Conservation (phyloP, 2,329 filamentous ascomycete genomes). For the Stemphylium vesicarium region DNA sequence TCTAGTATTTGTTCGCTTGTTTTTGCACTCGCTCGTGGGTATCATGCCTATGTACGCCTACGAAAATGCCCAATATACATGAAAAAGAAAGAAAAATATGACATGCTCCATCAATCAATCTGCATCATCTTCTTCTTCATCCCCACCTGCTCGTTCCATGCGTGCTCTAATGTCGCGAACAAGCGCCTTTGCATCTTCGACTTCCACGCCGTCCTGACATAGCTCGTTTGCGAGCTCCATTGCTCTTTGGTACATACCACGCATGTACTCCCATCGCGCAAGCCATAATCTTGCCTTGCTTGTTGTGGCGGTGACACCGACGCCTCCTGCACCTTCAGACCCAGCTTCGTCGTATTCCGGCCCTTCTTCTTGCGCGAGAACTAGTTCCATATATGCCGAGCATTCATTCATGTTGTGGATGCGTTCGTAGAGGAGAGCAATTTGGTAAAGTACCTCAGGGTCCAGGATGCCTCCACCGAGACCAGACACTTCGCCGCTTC, state of each 20-base stretch:
- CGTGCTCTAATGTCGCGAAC: constrained; percentile 84
- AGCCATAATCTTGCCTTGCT: constrained; percentile 95
- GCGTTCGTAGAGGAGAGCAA: constrained; percentile 86
- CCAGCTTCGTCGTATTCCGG: constrained; percentile 47
- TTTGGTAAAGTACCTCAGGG: constrained; percentile 87
- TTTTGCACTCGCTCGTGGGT: constrained; percentile 11
- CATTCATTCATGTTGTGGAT: constrained; percentile 79
- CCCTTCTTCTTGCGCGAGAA: constrained; percentile 89
- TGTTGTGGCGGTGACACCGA: constrained; percentile 88
- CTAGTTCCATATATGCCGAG: constrained; percentile 94
- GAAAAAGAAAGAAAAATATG: neutral
- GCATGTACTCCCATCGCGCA: constrained; percentile 78
- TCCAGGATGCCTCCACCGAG: constrained; percentile 70
- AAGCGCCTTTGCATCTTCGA: constrained; percentile 94
- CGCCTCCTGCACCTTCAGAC: constrained; percentile 61
- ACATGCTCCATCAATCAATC: constrained; percentile 1
- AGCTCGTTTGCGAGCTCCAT: constrained; percentile 86
- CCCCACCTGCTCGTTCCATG: constrained; percentile 59
- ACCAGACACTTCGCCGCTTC: constrained; percentile 53
- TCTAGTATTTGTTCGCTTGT: neutral
- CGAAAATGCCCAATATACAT: constrained; percentile 3
- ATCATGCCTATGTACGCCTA: constrained; percentile 16
- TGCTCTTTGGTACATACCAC: constrained; percentile 75
- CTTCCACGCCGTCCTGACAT: constrained; percentile 93
- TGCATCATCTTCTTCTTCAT: constrained; percentile 12